phyloP scores from a whole-genome alignment of 495 filamentous ascomycete genomes.

The Cairneyella variabilis region DNA sequence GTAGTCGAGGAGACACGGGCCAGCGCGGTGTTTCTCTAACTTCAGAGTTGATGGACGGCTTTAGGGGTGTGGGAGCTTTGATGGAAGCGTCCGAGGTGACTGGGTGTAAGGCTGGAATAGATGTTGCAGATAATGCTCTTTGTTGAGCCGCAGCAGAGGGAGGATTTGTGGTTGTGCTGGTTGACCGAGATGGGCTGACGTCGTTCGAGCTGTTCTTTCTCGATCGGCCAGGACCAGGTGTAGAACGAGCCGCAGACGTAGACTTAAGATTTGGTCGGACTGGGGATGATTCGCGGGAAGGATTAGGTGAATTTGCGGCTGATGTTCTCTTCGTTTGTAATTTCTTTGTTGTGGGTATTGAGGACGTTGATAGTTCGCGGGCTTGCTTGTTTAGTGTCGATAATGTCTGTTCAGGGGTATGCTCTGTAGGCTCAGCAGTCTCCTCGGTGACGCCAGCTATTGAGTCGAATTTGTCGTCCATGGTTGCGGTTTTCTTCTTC shows the following conservation, averaged over 20 bases:
- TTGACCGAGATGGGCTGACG: conserved; percentile 57
- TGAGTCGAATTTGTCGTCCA: conserved; percentile 1
- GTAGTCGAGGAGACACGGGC: conserved; percentile 62
- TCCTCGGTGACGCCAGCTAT: neutral
- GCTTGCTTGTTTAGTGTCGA: conserved; percentile 12
- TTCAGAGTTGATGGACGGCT: conserved; percentile 47
- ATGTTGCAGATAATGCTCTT: conserved; percentile 60
- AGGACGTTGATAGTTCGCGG: conserved; percentile 20
- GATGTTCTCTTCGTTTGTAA: conserved; percentile 31
- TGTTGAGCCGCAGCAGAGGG: conserved; percentile 59
- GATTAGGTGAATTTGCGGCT: conserved; percentile 40
- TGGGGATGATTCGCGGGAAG: conserved; percentile 50
- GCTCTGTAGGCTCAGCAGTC: neutral
- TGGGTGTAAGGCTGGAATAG: conserved; percentile 54
- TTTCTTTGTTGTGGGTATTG: conserved; percentile 24
- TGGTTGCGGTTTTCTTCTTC: conserved; percentile 1
- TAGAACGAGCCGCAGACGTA: conserved; percentile 23
- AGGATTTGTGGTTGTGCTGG: conserved; percentile 41
- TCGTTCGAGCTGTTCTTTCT: conserved; percentile 69
- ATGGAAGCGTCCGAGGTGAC: conserved; percentile 47
- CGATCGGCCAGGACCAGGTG: conserved; percentile 44
- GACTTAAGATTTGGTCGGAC: conserved; percentile 32
- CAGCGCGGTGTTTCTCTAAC: conserved; percentile 56
- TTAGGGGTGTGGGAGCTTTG: conserved; percentile 59
- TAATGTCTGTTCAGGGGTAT: conserved; percentile 4